Evolutionary conservation across 805 yeast genomes (phyloP).

Genomic region (Kuraishia piskuri): DNA sequence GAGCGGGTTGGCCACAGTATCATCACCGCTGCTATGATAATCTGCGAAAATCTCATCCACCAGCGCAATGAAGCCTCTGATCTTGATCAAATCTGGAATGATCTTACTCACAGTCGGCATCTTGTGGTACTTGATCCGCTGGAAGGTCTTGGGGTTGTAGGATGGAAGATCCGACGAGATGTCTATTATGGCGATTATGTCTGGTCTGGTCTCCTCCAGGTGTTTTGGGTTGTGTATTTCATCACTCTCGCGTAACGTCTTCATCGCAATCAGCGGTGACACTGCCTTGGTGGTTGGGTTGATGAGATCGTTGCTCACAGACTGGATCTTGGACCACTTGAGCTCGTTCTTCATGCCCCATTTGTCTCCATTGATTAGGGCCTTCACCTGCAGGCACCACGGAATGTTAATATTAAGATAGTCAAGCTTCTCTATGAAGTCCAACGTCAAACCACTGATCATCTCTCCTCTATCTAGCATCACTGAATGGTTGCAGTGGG

Average conservation of each 20-base stretch:
- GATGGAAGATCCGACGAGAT: conserved; percentile 67
- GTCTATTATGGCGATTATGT: conserved; percentile 53
- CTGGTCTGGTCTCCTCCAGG: conserved; percentile 42
- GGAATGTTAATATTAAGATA: conserved; percentile 55
- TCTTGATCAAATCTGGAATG: conserved; percentile 57
- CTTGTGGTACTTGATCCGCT: conserved; percentile 50
- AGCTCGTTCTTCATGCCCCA: conserved; percentile 74
- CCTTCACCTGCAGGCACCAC: conserved; percentile 62
- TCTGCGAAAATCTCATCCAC: conserved; percentile 32
- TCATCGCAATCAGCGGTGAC: conserved; percentile 60
- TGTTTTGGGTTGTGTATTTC: conserved; percentile 45
- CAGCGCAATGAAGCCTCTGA: conserved; percentile 44
- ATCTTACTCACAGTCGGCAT: conserved; percentile 74
- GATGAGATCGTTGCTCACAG: conserved; percentile 37
- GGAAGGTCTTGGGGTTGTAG: conserved; percentile 51
- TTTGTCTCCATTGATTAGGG: conserved; percentile 57
- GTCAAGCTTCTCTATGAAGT: conserved; percentile 40
- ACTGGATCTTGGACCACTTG: conserved; percentile 55
- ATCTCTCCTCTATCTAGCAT: conserved; percentile 57
- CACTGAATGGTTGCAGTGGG: conserved; percentile 56
- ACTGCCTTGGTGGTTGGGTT: conserved; percentile 20
- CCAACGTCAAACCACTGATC: conserved; percentile 50
- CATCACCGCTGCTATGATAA: conserved; percentile 1
- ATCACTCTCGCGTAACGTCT: conserved; percentile 63
- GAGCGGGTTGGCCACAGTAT: conserved; percentile 19